Evolutionary conservation across 2,329 filamentous ascomycete genomes (phyloP).

Genomic region (Penicillium rolfsii): DNA sequence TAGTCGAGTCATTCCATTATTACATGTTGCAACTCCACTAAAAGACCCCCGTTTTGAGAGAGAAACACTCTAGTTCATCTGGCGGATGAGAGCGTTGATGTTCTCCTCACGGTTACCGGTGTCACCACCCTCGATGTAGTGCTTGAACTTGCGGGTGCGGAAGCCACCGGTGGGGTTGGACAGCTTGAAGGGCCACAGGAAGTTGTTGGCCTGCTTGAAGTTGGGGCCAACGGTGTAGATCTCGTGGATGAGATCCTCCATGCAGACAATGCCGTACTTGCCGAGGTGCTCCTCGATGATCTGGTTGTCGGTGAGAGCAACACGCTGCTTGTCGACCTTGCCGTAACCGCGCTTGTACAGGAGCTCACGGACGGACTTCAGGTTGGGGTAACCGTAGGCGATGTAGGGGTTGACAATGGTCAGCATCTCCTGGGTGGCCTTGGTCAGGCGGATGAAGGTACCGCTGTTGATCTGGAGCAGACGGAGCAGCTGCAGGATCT

Average conservation of each 20-base stretch:
- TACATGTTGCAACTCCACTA: constrained; percentile 3
- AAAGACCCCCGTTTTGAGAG: constrained; percentile 7
- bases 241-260: constrained; percentile 99
- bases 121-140: constrained; percentile 98
- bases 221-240: constrained; percentile 98
- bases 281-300: constrained; percentile 96
- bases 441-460: constrained; percentile 96
- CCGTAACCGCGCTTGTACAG: constrained; percentile 99
- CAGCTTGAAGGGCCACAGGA: constrained; percentile 99
- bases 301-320: constrained; percentile 94
- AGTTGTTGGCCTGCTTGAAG: constrained; percentile 99
- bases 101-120: constrained; percentile 97
- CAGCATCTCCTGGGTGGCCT: constrained; percentile 96
- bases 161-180: constrained; percentile 98
- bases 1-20: constrained; percentile 7
- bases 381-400: constrained; percentile 98
- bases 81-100: constrained; percentile 93
- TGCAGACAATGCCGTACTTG: constrained; percentile 98
- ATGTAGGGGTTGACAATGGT: constrained; percentile 99
- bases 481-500: constrained; percentile 99
- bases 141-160: constrained; percentile 96
- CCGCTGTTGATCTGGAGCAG: constrained; percentile 99
- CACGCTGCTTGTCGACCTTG: constrained; percentile 97
- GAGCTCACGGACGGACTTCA: constrained; percentile 98
- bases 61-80: constrained; percentile 81